Evolutionary conservation across 495 filamentous ascomycete genomes (phyloP).

Genomic region (Opeltia flavorubescens): DNA sequence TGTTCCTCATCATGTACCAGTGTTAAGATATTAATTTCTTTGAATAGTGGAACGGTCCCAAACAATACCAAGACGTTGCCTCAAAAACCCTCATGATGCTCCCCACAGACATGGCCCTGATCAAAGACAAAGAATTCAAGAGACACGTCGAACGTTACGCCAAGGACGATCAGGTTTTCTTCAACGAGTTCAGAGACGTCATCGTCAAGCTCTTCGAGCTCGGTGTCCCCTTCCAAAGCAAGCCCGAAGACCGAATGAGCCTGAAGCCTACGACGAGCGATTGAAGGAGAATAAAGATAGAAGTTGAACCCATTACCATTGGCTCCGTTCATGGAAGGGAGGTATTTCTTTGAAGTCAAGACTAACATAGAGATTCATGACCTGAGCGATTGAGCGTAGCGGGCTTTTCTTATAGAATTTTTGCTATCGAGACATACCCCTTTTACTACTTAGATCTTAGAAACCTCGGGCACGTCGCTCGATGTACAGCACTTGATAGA

Average conservation of each 20-base stretch:
- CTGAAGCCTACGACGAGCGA: constrained; percentile 43
- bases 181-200: constrained; percentile 77
- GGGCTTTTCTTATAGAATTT: too few species aligned
- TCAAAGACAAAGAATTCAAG: constrained; percentile 82
- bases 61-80: constrained; percentile 69
- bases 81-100: constrained; percentile 94
- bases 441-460: too few species aligned
- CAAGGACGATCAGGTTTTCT: constrained; percentile 82
- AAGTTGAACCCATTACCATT: too few species aligned
- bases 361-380: too few species aligned
- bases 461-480: too few species aligned
- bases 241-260: constrained; percentile 49
- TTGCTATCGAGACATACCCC: too few species aligned
- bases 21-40: neutral
- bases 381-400: too few species aligned
- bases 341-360: too few species aligned
- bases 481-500: too few species aligned
- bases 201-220: constrained; percentile 80
- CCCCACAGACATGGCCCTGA: constrained; percentile 74
- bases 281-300: too few species aligned
- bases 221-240: constrained; percentile 73
- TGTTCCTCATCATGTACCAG: neutral
- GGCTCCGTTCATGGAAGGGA: too few species aligned
- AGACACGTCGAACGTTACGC: constrained; percentile 80
- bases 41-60: constrained; percentile 66